These are phyloP conservation scores for Pseudocercospora fijiensis DNA, from an alignment of 2,329 filamentous ascomycete species.

Conservation along the genomic window DNA sequence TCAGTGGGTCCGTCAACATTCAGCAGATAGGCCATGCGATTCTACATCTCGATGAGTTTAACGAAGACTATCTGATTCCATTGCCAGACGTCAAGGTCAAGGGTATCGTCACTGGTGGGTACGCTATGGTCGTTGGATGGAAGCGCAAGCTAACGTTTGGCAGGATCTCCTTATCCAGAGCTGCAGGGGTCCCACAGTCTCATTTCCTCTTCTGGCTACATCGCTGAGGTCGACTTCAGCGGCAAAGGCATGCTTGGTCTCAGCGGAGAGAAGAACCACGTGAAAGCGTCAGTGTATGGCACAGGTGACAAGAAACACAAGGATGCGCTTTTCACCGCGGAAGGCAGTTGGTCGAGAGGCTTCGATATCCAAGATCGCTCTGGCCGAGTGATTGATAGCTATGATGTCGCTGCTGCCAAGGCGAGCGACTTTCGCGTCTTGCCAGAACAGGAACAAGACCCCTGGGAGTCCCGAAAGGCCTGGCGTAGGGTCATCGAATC, in stretches of 20 bases:
- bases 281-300: conserved; percentile 41
- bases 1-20: conserved; percentile 47
- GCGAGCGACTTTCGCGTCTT: conserved; percentile 30
- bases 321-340: conserved; percentile 38
- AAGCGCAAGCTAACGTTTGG: background rate
- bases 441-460: conserved; percentile 43
- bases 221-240: conserved; percentile 46
- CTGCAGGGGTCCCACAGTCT: conserved; percentile 45
- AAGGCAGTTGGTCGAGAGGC: conserved; percentile 45
- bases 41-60: conserved; percentile 45
- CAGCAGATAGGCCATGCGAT: conserved; percentile 50
- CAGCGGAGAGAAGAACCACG: conserved; percentile 44
- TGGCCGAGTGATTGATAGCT: conserved; percentile 41
- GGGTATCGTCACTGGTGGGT: conserved; percentile 40
- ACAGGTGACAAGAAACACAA: conserved; percentile 36
- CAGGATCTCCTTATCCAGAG: conserved; percentile 47
- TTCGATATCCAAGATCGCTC: conserved; percentile 42
- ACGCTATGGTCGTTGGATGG: background rate
- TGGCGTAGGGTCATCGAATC: conserved; percentile 45
- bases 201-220: conserved; percentile 44
- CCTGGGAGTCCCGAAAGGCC: conserved; percentile 48
- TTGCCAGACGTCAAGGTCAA: conserved; percentile 49
- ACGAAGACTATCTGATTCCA: conserved; percentile 49
- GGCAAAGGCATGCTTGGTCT: conserved; percentile 45
- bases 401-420: conserved; percentile 32